Percentiles rank a stretch among this genome's conserved stretches.
Evolutionary conservation across 176 grass and related monocot species (phyloP).

Genomic region (Poa annua): DNA sequence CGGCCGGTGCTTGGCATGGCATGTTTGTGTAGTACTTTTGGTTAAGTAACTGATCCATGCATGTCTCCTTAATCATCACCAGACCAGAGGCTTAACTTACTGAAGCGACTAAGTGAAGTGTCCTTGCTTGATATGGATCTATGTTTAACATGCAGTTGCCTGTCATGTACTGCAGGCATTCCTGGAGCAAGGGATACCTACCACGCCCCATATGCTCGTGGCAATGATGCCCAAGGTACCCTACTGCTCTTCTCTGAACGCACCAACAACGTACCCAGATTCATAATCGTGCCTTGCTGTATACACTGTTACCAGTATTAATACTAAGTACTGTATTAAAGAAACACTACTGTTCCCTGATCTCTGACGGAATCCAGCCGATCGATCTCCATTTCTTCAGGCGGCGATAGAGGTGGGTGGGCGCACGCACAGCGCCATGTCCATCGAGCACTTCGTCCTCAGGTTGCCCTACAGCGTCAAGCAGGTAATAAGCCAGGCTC

Average conservation of each 20-base stretch:
- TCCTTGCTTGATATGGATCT: not conserved
- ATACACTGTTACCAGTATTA: not conserved
- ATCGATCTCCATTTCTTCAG: constrained; percentile 34
- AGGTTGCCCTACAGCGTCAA: constrained; percentile 80
- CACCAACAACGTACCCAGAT: not conserved
- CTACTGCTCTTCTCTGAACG: not conserved
- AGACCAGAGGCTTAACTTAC: constrained; percentile 10
- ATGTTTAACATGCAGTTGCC: not conserved
- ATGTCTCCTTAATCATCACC: constrained; percentile 42
- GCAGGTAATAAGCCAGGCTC: constrained; percentile 57
- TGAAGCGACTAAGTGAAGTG: not conserved
- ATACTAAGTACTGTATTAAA: not conserved
- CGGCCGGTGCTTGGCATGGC: constrained; percentile 10
- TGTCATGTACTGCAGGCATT: constrained; percentile 67
- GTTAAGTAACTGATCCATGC: constrained; percentile 42
- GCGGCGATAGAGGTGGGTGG: constrained; percentile 81
- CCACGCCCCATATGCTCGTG: constrained; percentile 75
- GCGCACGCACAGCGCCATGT: constrained; percentile 85
- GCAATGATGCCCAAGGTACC: constrained; percentile 90
- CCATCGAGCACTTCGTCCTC: constrained; percentile 95
- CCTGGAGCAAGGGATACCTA: constrained; percentile 91
- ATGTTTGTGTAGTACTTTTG: constrained; percentile 33
- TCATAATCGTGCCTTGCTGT: not conserved
- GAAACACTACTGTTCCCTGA: not conserved
- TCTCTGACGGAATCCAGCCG: constrained; percentile 5